Evolutionary conservation across 2,329 filamentous ascomycete species (phyloP).

Genomic region (Pseudohalonectria lignicola): DNA sequence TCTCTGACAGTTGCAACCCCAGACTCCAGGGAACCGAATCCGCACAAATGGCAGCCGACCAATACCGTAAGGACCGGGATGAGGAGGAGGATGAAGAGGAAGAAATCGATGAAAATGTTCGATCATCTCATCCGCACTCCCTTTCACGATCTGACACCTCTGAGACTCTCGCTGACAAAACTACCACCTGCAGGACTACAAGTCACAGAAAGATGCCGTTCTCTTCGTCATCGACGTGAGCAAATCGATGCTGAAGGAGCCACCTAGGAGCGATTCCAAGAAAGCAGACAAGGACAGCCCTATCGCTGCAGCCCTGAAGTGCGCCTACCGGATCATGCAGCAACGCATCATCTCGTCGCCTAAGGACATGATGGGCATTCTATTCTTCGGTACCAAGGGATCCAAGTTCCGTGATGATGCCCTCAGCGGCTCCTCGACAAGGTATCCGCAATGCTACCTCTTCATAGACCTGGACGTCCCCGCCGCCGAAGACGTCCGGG

Average conservation of each 20-base stretch:
- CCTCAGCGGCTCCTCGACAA: slow-evolving; percentile 38
- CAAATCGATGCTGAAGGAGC: slow-evolving; percentile 68
- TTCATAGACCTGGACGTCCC: slow-evolving; percentile 83
- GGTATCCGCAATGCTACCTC: slow-evolving; percentile 85
- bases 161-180: slow-evolving; percentile 7
- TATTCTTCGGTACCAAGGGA: slow-evolving; percentile 82
- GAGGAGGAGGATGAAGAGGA: slow-evolving; percentile 63
- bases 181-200: slow-evolving; percentile 56
- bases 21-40: no score
- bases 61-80: slow-evolving; percentile 19
- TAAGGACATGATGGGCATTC: slow-evolving; percentile 91
- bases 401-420: slow-evolving; percentile 66
- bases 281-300: slow-evolving; percentile 72
- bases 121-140: slow-evolving; percentile 7
- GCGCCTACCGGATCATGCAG: slow-evolving; percentile 90
- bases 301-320: slow-evolving; percentile 77
- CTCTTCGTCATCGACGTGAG: slow-evolving; percentile 91
- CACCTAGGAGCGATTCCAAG: slow-evolving; percentile 54
- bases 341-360: slow-evolving; percentile 96
- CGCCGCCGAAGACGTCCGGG: slow-evolving; percentile 75
- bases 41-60: not conserved
- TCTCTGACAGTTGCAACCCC: no score
- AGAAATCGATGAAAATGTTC: slow-evolving; percentile 26
- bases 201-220: slow-evolving; percentile 92
- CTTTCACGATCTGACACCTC: no score